Evolutionary conservation across 176 grass and related monocot genomes (phyloP).

Genomic region (Aechmea fasciata): DNA sequence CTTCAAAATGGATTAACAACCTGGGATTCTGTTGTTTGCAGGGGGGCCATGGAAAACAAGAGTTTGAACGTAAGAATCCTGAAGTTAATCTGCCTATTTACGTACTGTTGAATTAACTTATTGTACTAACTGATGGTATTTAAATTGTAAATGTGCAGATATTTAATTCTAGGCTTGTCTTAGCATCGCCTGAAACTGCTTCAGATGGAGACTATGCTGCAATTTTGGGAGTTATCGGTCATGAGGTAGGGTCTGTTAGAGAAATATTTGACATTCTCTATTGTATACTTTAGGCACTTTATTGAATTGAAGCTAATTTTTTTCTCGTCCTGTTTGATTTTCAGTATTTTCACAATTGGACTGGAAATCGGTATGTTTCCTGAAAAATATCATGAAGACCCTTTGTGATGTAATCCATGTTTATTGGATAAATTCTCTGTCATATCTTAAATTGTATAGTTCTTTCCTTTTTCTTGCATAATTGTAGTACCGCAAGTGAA

Average conservation of each 20-base stretch:
- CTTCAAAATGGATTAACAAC: background rate
- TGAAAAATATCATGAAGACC: conserved; percentile 10
- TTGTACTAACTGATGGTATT: conserved; percentile 20
- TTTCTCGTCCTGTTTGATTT: conserved; percentile 23
- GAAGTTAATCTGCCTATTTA: conserved; percentile 15
- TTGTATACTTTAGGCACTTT: background rate
- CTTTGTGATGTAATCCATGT: background rate
- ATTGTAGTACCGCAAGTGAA: too few species aligned
- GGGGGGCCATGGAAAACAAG: conserved; percentile 99
- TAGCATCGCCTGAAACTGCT: conserved; percentile 93
- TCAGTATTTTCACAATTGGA: conserved; percentile 99
- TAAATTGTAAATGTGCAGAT: conserved; percentile 49
- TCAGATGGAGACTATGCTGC: conserved; percentile 95
- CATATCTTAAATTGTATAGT: background rate
- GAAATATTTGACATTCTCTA: background rate
- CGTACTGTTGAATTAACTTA: conserved; percentile 16
- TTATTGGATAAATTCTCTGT: background rate
- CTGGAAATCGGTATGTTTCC: conserved; percentile 70
- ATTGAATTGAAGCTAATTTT: conserved; percentile 11
- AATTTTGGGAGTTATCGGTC: conserved; percentile 94
- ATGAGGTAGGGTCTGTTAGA: conserved; percentile 46
- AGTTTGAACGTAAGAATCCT: conserved; percentile 77
- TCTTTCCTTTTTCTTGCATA: background rate
- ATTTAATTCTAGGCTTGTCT: conserved; percentile 98
- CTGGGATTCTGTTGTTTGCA: conserved; percentile 25